Percentiles rank a stretch among this genome's conserved stretches.
phyloP scores from a whole-genome alignment of 345 rosid species.

The Trapa incisa region DNA sequence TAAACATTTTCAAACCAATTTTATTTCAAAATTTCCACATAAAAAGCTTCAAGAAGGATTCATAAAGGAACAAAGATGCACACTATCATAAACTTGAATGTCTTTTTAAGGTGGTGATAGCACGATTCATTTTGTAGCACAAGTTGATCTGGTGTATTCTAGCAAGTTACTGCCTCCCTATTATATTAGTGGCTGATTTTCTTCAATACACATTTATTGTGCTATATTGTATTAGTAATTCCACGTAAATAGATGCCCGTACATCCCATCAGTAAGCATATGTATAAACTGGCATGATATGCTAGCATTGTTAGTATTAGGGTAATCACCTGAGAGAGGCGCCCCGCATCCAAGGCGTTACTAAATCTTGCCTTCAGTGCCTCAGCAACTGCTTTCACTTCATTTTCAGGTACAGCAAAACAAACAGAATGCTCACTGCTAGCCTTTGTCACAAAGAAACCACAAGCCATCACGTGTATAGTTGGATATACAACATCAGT shows the following conservation, averaged over 20 bases:
- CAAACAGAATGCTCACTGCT: constrained; percentile 99
- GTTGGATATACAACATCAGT: neutral
- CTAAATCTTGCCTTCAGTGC: constrained; percentile 73
- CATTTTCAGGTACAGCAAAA: constrained; percentile 98
- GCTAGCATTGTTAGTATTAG: neutral
- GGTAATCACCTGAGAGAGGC: constrained; percentile 76
- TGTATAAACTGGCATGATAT: neutral
- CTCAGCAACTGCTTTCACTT: constrained; percentile 82
- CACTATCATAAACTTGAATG: neutral
- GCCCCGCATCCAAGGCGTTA: constrained; percentile 86
- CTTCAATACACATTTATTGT: neutral
- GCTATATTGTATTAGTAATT: neutral
- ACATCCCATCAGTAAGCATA: neutral
- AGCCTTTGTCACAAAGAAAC: constrained; percentile 37
- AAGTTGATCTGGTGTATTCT: neutral
- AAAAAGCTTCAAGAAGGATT: neutral
- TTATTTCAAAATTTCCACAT: neutral
- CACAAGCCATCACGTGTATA: neutral
- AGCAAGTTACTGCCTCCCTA: neutral
- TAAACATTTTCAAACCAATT: neutral
- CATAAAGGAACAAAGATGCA: neutral
- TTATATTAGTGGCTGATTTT: no score
- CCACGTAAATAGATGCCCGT: neutral
- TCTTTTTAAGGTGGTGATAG: neutral
- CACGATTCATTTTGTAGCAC: neutral